These are phyloP conservation scores for Globisporangium barbulae DNA, from an alignment of 352 stramenopile genomes.

Conservation along the genomic window DNA sequence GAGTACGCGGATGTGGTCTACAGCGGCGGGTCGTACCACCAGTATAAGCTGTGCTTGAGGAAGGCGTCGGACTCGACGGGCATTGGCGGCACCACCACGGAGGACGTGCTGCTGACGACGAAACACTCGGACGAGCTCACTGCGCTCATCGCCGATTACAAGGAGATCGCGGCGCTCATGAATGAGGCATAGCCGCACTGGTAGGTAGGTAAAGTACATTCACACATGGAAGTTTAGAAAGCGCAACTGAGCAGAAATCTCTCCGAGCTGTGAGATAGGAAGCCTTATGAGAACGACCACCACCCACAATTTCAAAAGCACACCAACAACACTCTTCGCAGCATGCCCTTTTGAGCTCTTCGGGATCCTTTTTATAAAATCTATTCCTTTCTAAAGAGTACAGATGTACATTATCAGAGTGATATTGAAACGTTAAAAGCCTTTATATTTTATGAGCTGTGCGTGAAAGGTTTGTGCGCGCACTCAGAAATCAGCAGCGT, in stretches of 20 bases:
- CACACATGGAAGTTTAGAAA: neutral
- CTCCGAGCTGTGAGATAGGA: no score
- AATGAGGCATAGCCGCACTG: constrained; percentile 28
- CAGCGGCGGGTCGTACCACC: constrained; percentile 50
- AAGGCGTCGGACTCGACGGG: constrained; percentile 33
- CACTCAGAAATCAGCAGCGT: neutral
- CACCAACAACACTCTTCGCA: no score
- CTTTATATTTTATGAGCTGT: no score
- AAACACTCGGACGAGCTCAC: constrained; percentile 69
- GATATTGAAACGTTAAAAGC: no score
- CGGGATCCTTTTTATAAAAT: no score
- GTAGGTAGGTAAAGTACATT: neutral
- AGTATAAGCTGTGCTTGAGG: constrained; percentile 67
- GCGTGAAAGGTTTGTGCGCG: no score
- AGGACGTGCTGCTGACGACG: constrained; percentile 64
- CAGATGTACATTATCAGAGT: no score
- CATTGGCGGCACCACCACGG: constrained; percentile 17
- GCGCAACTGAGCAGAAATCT: no score
- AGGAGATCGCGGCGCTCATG: constrained; percentile 68
- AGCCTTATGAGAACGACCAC: no score
- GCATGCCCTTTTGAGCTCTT: no score
- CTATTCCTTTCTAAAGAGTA: no score
- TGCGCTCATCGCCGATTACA: constrained; percentile 65
- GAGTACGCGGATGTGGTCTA: constrained; percentile 64
- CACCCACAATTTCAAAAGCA: no score